Percentiles rank a stretch among this genome's conserved stretches.
These are phyloP conservation scores for Tetradesmus lagerheimii DNA, from an alignment of 139 green algal genomes.

Conservation along the genomic window DNA sequence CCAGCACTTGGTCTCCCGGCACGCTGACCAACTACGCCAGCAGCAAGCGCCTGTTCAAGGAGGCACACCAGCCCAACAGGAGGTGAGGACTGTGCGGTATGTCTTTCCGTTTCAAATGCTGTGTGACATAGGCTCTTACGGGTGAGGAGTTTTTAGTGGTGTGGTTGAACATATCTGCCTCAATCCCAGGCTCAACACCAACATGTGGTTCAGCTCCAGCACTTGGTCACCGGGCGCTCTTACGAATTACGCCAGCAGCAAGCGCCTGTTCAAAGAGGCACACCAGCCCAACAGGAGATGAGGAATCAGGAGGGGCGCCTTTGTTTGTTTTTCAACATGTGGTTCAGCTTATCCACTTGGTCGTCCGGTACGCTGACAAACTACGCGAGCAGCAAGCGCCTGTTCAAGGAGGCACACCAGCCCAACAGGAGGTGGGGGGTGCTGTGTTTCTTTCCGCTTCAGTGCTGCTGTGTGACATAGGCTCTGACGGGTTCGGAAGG, in stretches of 20 bases:
- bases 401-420: slow-evolving; percentile 43
- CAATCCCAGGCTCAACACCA: slow-evolving; percentile 55
- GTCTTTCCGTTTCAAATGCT: no score
- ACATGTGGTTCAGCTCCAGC: slow-evolving; percentile 59
- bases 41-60: slow-evolving; percentile 35
- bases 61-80: slow-evolving; percentile 38
- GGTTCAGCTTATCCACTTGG: slow-evolving; percentile 52
- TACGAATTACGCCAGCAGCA: slow-evolving; percentile 1
- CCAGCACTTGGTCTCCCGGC: slow-evolving; percentile 41
- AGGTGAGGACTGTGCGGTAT: background rate
- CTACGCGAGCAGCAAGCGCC: background rate
- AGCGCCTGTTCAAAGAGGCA: slow-evolving; percentile 29
- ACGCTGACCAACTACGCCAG: slow-evolving; percentile 35
- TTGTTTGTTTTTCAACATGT: no score
- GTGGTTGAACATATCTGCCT: no score
- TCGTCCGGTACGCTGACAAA: slow-evolving; percentile 39
- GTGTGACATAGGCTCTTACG: no score
- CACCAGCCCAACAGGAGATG: slow-evolving; percentile 45
- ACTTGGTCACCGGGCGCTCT: slow-evolving; percentile 48
- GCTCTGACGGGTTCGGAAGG: no score
- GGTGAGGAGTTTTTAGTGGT: no score
- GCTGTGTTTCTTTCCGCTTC: no score
- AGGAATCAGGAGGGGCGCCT: no score
- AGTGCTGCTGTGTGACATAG: background rate
- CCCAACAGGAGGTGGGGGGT: slow-evolving; percentile 26